Base-by-base conservation (phyloP, 805 yeast species). In the Sugiyamaella americana region DNA sequence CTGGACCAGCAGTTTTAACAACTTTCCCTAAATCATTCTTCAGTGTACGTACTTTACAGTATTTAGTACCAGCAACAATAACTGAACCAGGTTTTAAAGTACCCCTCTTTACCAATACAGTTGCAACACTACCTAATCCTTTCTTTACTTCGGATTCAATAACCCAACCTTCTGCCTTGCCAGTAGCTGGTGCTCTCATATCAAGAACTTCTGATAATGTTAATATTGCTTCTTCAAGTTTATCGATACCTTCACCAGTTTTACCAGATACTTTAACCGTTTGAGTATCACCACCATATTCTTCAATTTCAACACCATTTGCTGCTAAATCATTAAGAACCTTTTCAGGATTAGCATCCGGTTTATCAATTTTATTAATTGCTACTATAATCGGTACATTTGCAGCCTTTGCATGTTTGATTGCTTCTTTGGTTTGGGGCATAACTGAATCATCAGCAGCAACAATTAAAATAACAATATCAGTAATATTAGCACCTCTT, bases 361-460 rank as follows among this genome's bases (percentile, higher is more conserved):
- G 82, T 57, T 81, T 83, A 61, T 91, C 98, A 56, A 94, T 84
- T 63, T 93, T 93, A 55, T 93, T 91, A 35, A 93, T 76, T 0
- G 98, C 98, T 8, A 93, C 95, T 46, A 93, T 82, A 52, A 89
- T 70, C 0, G 89, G 87, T 11, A 87, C 93, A 8, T 82, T 81
- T 0, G 94, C 80, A 42, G 78, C 78, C 53, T 83, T 82, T 3
- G 95, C 89, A 64, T 93, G 98, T 58, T 84, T 87, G 51, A 93
- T 87, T 1, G 98, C 98, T 64, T 93, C 98, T 36, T 81, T 73
- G 0, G 98, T 93, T 63, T 93, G 98, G 0, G 98, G 98, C 95
- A 84, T 93, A 19, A 93, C 94, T 0, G 96, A 86, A 66, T 93
- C 98, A 63, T 93, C 97, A 1, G 95, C 95, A 1, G 98, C 97